Conservation (phyloP, 2,329 filamentous ascomycete species). For the Sporothrix protearum region DNA sequence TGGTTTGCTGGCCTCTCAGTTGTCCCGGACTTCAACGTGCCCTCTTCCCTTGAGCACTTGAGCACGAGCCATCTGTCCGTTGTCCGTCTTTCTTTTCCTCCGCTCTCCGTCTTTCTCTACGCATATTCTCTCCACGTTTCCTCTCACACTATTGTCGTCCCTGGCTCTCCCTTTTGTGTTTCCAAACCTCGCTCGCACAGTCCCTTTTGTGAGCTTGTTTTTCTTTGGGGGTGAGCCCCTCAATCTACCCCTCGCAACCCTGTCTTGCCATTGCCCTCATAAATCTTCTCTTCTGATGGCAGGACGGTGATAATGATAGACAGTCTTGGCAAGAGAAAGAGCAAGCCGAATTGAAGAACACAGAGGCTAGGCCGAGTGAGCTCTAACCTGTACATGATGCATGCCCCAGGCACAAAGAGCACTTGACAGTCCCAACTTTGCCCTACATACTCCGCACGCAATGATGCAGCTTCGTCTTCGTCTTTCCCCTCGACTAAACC, state of each 20-base stretch:
- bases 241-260: not conserved
- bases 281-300: not conserved
- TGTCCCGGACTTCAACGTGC: not conserved
- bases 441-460: not conserved
- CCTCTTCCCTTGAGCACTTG: not conserved
- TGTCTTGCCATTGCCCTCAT: too few relatives aligned
- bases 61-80: too few relatives aligned
- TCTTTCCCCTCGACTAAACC: not conserved
- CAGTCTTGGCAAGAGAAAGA: not conserved
- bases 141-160: not conserved
- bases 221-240: not conserved
- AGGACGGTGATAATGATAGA: not conserved
- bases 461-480: not conserved
- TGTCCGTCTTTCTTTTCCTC: not conserved
- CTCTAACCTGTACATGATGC: not conserved
- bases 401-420: constrained; percentile 6
- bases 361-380: not conserved
- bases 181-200: too few relatives aligned
- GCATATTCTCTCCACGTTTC: not conserved
- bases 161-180: not conserved
- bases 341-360: not conserved
- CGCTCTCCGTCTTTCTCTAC: not conserved
- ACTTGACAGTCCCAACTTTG: not conserved
- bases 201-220: not conserved
- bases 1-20: not conserved